Evolutionary conservation across 371 early-diverging fungal genomes (phyloP).

Genomic region (Apophysomyces trapeziformis): DNA sequence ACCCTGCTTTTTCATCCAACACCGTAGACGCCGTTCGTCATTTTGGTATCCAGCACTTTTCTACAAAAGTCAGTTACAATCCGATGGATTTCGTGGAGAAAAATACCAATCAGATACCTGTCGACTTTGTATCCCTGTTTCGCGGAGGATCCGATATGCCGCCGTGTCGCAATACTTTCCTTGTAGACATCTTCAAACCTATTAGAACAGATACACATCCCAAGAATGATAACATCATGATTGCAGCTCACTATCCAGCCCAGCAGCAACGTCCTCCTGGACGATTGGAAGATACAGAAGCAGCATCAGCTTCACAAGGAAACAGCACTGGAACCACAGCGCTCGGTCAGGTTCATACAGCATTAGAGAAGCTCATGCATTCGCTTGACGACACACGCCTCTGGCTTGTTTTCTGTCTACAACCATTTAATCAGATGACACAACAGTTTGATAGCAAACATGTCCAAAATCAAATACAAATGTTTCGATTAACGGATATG

Average conservation of each 20-base stretch:
- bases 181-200: slow-evolving; percentile 43
- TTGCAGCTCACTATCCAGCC: slow-evolving; percentile 25
- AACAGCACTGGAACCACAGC: slow-evolving; percentile 22
- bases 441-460: slow-evolving; percentile 59
- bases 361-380: slow-evolving; percentile 78
- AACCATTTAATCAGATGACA: slow-evolving; percentile 65
- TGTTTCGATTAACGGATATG: slow-evolving; percentile 56
- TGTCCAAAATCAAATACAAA: slow-evolving; percentile 63
- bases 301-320: slow-evolving; percentile 2
- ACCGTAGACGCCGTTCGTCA: slow-evolving; percentile 47
- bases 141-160: slow-evolving; percentile 56
- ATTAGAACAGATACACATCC: slow-evolving; percentile 65
- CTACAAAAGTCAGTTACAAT: slow-evolving; percentile 74
- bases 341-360: slow-evolving; percentile 71
- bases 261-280: slow-evolving; percentile 46
- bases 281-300: slow-evolving; percentile 20
- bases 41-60: slow-evolving; percentile 85
- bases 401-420: slow-evolving; percentile 87
- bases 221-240: slow-evolving; percentile 52
- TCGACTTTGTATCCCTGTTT: slow-evolving; percentile 87
- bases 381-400: slow-evolving; percentile 82
- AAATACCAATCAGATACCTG: slow-evolving; percentile 70
- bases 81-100: slow-evolving; percentile 73
- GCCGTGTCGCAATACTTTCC: slow-evolving; percentile 60
- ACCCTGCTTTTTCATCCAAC: slow-evolving; percentile 46